phyloP scores from a whole-genome alignment of 192 early-diverging fungal genomes.

The Backusella circina region DNA sequence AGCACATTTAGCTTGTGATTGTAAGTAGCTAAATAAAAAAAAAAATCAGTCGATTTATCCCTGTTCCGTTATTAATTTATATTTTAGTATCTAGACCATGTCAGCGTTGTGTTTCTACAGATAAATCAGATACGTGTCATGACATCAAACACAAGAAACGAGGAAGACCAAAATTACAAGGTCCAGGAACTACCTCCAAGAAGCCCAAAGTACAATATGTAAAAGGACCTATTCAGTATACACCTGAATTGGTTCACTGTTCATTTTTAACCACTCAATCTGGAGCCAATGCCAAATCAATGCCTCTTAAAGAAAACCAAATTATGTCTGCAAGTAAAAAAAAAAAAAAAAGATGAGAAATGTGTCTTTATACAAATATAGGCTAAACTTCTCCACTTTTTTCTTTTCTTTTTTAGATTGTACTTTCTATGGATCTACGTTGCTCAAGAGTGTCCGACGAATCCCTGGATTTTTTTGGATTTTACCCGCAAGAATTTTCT shows the following conservation, averaged over 20 bases:
- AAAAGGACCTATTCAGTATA: background rate
- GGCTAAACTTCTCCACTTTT: background rate
- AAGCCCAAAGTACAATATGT: background rate
- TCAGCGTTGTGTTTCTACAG: constrained; percentile 67
- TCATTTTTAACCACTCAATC: background rate
- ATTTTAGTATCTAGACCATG: constrained; percentile 69
- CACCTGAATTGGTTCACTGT: background rate
- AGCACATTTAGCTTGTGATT: constrained; percentile 85
- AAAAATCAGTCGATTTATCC: background rate
- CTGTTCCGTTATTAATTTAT: background rate
- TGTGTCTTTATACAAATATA: background rate
- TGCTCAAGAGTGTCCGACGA: constrained; percentile 55
- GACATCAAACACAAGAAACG: constrained; percentile 87
- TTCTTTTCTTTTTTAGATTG: constrained; percentile 10
- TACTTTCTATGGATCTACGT: constrained; percentile 46
- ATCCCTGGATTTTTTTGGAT: constrained; percentile 42
- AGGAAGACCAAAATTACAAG: constrained; percentile 69
- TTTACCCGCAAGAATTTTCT: constrained; percentile 47
- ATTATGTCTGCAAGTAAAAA: constrained; percentile 10
- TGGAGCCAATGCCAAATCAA: background rate
- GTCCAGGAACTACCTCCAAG: background rate
- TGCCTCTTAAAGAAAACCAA: background rate
- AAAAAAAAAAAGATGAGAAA: background rate
- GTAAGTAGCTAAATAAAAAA: too few relatives aligned
- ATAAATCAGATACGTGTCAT: constrained; percentile 69